phyloP scores from a whole-genome alignment of 192 early-diverging fungal genomes.

The Backusella circina region DNA sequence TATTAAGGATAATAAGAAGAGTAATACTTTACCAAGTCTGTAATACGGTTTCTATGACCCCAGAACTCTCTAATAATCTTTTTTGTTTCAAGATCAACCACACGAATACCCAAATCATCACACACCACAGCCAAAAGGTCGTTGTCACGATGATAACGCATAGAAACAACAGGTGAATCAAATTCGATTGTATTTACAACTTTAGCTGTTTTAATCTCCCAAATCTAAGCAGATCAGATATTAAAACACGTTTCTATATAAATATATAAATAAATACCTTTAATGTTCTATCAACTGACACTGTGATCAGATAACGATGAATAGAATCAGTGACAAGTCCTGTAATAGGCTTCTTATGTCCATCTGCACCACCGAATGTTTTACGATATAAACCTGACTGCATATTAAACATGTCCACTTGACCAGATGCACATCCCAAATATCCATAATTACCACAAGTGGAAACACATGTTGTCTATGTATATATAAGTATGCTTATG shows the following conservation, averaged over 20 bases:
- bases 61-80: conserved; percentile 85
- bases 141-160: conserved; percentile 68
- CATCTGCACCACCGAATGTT: conserved; percentile 53
- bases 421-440: conserved; percentile 72
- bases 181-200: conserved; percentile 64
- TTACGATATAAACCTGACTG: conserved; percentile 84
- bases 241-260: not conserved
- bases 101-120: conserved; percentile 86
- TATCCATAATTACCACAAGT: conserved; percentile 94
- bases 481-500: not conserved
- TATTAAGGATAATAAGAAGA: not conserved
- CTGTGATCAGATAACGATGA: conserved; percentile 71
- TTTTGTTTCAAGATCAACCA: conserved; percentile 82
- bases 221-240: conserved; percentile 51
- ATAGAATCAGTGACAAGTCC: conserved; percentile 73
- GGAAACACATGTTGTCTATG: conserved; percentile 65
- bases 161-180: conserved; percentile 54
- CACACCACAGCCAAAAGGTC: conserved; percentile 75
- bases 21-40: conserved; percentile 65
- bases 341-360: conserved; percentile 79
- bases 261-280: conserved; percentile 47
- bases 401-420: conserved; percentile 91
- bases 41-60: conserved; percentile 85
- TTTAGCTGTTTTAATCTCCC: conserved; percentile 75
- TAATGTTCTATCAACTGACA: conserved; percentile 76